Evolutionary conservation across 2,329 filamentous ascomycete genomes (phyloP).

Genomic region (Colletotrichum sp.): DNA sequence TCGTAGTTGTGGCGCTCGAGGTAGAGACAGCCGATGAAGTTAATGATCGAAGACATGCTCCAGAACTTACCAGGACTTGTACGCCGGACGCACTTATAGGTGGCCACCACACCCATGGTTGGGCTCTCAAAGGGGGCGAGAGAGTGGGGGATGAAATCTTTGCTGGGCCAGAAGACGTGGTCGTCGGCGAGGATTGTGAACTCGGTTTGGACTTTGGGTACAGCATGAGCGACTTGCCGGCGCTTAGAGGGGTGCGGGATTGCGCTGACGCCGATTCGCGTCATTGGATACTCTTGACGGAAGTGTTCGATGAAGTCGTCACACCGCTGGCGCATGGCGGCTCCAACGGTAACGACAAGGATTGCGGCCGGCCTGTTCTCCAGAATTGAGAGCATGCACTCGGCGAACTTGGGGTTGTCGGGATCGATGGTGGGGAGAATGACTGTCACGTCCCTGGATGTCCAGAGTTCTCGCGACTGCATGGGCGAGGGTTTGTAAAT

Average conservation of each 20-base stretch:
- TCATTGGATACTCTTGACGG: constrained; percentile 16
- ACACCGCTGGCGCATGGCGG: background rate
- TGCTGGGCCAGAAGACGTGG: constrained; percentile 54
- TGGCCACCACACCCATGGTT: constrained; percentile 58
- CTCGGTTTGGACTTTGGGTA: constrained; percentile 38
- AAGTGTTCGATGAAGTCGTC: background rate
- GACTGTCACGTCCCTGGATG: constrained; percentile 48
- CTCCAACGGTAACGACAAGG: constrained; percentile 51
- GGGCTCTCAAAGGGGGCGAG: constrained; percentile 49
- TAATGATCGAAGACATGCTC: constrained; percentile 42
- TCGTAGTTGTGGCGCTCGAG: constrained; percentile 68
- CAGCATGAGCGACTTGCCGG: constrained; percentile 45
- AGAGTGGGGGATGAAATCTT: constrained; percentile 42
- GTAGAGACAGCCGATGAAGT: constrained; percentile 64
- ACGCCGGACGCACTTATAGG: constrained; percentile 58
- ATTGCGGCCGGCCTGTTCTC: constrained; percentile 40
- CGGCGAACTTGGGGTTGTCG: constrained; percentile 39
- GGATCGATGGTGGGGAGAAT: constrained; percentile 58
- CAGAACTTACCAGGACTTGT: constrained; percentile 28
- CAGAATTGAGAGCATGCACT: constrained; percentile 44
- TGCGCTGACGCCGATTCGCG: constrained; percentile 33
- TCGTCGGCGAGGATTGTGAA: constrained; percentile 56
- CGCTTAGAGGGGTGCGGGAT: constrained; percentile 50
- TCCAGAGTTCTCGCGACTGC: constrained; percentile 31
- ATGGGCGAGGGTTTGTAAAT: constrained; percentile 40